Evolutionary conservation across 2,329 filamentous ascomycete genomes (phyloP), one percentile per base, ranked within the genome.

Genomic region (Seiridium unicorne): DNA sequence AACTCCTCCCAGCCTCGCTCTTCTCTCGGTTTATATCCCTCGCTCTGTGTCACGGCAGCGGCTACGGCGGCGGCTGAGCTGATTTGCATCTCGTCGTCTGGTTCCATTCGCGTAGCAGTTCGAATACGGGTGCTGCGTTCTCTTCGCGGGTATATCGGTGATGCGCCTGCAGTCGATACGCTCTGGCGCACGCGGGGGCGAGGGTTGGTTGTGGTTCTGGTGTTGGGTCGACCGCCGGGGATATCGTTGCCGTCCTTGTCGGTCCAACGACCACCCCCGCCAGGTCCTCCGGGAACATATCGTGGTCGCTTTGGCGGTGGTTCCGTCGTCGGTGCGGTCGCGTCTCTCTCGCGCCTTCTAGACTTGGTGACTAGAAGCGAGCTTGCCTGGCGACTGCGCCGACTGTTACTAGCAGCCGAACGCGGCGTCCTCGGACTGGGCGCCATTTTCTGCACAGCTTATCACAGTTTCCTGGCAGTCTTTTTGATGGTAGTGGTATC

Each of bases 1-100:
- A 98, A 98, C 73, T 99, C 95, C 70, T 97, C 93, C 93, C 94
- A 99, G 57, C 92, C 92, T 63, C 94, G 88, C 78, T 99, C 95
- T 77, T 99, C 95, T 70, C 95, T 85, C 38, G 95, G 95, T 74
- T 99, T 99, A 77, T 98, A 98, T 55, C 94, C 93, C 79, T 98
- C 95, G 69, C 88, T 93, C 72, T 97, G 93, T 66, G 92, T 91
- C 61, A 95, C 90, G 3, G 91, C 90, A 5, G 92, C 93, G 55
- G 93, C 92, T 32, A 93, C 91, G 35, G 93, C 93, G 10, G 94
- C 92, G n/a, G 89, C 92, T 51, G 91, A 94, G 68, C 89, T 92
- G 75, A 91, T 96, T 65, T 91, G 85, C 73, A 91, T 90, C 66
- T 80, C 83, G 64, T 84, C 84, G 62, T 79, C 77, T 60, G 80